Conservation (phyloP, 257 asterid genomes). For the Gentiana dahurica region DNA sequence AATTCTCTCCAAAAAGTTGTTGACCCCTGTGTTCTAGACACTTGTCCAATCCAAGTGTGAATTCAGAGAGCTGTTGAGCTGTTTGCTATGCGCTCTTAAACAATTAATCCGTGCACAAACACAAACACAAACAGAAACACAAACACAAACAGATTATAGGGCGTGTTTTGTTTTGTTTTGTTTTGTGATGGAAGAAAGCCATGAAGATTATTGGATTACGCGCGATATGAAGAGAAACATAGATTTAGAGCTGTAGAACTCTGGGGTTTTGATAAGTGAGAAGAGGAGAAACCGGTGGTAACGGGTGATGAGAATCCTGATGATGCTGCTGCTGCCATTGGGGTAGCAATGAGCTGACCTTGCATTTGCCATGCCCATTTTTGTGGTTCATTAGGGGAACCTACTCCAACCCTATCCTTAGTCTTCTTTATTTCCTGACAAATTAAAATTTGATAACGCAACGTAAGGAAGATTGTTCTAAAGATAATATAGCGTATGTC, state of each 20-base stretch:
- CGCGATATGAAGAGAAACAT: constrained; percentile 28
- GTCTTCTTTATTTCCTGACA: no score
- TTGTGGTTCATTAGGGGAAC: constrained; percentile 25
- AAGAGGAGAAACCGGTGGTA: constrained; percentile 3
- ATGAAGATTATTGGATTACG: constrained; percentile 7
- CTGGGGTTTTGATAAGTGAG: constrained; percentile 16
- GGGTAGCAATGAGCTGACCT: constrained; percentile 18
- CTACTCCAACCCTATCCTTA: not conserved
- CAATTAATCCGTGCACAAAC: not conserved
- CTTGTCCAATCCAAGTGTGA: constrained; percentile 8
- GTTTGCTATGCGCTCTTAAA: not conserved
- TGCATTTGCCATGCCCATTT: constrained; percentile 44
- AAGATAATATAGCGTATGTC: no score
- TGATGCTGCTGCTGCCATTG: constrained; percentile 23
- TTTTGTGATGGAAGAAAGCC: constrained; percentile 19
- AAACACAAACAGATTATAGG: constrained; percentile 8
- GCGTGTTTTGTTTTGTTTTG: constrained; percentile 21
- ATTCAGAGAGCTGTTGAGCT: not conserved
- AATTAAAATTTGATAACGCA: no score
- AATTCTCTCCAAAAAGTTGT: not conserved
- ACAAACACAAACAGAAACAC: not conserved
- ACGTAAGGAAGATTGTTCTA: no score
- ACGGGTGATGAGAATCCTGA: no score
- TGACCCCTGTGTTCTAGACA: not conserved
- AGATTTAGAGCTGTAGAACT: constrained; percentile 16